Percentiles rank a stretch among this genome's conserved stretches.
phyloP scores from a whole-genome alignment of 2,329 filamentous ascomycete genomes.

The Lachnellula suecica region DNA sequence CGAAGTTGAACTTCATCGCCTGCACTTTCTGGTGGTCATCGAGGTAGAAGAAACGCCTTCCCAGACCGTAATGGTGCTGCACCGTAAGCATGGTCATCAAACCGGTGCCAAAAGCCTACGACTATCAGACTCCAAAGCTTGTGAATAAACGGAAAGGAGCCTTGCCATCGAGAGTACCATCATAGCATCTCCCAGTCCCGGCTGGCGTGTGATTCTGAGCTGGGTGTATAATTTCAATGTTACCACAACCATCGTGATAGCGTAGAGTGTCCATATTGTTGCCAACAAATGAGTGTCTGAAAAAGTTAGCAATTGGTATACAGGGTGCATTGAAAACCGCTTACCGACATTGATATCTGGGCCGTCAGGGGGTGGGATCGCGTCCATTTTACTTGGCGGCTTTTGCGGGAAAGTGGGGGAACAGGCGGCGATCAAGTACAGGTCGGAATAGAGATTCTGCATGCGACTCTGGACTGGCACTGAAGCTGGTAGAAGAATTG shows the following conservation, averaged over 20 bases:
- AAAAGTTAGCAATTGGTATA: not conserved
- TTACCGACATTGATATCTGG: slow-evolving; percentile 5
- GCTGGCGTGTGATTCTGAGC: slow-evolving; percentile 1
- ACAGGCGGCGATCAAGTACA: too few species aligned
- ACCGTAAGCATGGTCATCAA: slow-evolving; percentile 6
- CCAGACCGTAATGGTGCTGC: slow-evolving; percentile 19
- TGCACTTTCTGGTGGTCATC: slow-evolving; percentile 3
- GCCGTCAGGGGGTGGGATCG: slow-evolving; percentile 4
- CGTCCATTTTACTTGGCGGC: too few species aligned
- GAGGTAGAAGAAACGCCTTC: slow-evolving; percentile 18
- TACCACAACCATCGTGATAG: slow-evolving; percentile 5
- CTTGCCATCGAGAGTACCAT: slow-evolving; percentile 11
- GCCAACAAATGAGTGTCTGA: slow-evolving; percentile 6
- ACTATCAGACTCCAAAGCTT: not conserved
- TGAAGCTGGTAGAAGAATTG: too few species aligned
- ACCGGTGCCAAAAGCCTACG: not conserved
- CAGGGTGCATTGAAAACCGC: not conserved
- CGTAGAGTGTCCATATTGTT: slow-evolving; percentile 10
- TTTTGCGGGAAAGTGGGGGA: too few species aligned
- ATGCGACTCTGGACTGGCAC: too few species aligned
- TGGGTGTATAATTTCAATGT: slow-evolving; percentile 8
- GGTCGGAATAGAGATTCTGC: too few species aligned
- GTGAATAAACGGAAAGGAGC: not conserved
- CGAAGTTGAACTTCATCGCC: slow-evolving; percentile 15
- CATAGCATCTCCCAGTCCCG: slow-evolving; percentile 11